phyloP scores from a whole-genome alignment of 2,329 filamentous ascomycete species.

The Ilyonectria robusta region DNA sequence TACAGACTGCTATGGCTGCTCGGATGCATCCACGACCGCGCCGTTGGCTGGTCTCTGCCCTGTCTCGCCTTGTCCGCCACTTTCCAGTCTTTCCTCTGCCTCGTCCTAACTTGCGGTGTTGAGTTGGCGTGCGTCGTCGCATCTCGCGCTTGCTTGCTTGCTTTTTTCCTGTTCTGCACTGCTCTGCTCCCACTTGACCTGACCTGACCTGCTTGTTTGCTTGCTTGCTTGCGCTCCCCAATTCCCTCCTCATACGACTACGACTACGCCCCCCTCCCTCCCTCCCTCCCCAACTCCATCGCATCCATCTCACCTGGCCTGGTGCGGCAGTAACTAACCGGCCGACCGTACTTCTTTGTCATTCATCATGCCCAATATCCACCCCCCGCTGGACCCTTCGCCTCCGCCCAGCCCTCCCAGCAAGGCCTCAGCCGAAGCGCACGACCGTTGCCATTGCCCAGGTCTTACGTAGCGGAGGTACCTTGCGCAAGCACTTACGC shows the following conservation, averaged over 20 bases:
- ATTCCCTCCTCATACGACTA: constrained; percentile 29
- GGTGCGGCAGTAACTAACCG: constrained; percentile 32
- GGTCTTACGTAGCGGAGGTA: not conserved
- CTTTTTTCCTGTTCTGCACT: constrained; percentile 22
- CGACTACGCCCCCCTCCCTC: constrained; percentile 9
- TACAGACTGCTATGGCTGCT: not conserved
- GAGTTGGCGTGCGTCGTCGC: constrained; percentile 38
- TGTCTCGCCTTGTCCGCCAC: constrained; percentile 36
- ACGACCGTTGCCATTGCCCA: constrained; percentile 28
- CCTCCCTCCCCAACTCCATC: constrained; percentile 18
- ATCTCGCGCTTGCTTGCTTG: constrained; percentile 45
- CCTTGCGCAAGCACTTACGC: not conserved
- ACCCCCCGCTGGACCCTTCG: constrained; percentile 16
- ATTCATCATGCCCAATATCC: constrained; percentile 23
- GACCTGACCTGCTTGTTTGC: not conserved
- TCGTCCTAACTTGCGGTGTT: constrained; percentile 44
- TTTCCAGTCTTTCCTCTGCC: constrained; percentile 26
- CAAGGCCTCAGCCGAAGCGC: constrained; percentile 20
- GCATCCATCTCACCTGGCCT: constrained; percentile 18
- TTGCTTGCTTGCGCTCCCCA: not conserved
- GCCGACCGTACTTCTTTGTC: constrained; percentile 25
- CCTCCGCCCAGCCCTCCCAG: constrained; percentile 10
- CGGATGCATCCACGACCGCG: constrained; percentile 24
- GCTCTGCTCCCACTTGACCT: constrained; percentile 5
- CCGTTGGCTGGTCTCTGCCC: constrained; percentile 20